phyloP scores from a whole-genome alignment of 345 rosid genomes.

The Triadica sebifera region DNA sequence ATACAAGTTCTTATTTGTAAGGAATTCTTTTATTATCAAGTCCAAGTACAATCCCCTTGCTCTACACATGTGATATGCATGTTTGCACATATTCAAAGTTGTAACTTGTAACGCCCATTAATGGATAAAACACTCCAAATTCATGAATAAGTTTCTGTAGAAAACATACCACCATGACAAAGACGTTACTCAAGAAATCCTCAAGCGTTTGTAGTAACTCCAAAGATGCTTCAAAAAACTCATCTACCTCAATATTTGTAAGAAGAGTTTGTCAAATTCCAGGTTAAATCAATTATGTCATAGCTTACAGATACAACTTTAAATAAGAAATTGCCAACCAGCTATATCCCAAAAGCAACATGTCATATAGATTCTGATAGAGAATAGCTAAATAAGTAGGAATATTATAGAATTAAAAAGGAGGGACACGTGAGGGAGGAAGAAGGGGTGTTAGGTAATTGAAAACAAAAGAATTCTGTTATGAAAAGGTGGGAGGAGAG shows the following conservation, averaged over 20 bases:
- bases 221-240: slow-evolving; percentile 67
- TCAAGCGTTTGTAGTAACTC: slow-evolving; percentile 70
- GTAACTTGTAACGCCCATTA: neutral
- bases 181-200: slow-evolving; percentile 81
- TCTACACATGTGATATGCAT: neutral
- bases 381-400: too few species aligned
- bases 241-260: slow-evolving; percentile 68
- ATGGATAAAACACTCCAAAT: neutral
- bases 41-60: neutral
- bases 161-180: slow-evolving; percentile 95
- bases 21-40: neutral
- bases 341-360: neutral
- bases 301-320: neutral
- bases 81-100: neutral
- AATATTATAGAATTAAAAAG: too few species aligned
- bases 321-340: neutral
- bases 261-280: slow-evolving; percentile 5
- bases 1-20: too few species aligned
- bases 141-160: neutral
- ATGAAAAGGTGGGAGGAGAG: too few species aligned
- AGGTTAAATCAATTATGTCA: neutral
- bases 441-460: too few species aligned
- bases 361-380: neutral
- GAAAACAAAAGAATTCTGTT: too few species aligned
- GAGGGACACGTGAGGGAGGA: too few species aligned